phyloP scores from a whole-genome alignment of 352 stramenopile genomes.

The Thraustochytrium sp. region DNA sequence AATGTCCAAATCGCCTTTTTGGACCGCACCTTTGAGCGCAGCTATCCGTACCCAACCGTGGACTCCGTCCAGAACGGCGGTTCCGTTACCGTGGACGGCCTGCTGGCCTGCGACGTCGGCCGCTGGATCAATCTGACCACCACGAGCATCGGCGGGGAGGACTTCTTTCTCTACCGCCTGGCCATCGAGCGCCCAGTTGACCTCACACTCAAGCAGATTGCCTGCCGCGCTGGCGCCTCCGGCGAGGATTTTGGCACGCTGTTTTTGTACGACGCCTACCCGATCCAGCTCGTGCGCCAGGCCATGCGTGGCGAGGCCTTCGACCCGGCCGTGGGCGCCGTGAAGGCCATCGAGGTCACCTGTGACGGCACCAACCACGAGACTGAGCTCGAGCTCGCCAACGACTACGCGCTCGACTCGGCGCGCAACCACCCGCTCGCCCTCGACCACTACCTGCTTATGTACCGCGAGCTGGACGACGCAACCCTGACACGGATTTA shows the following conservation, averaged over 20 bases:
- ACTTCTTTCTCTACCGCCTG: not conserved
- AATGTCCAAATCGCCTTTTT: not conserved
- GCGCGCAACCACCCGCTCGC: not conserved
- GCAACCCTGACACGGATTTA: not conserved
- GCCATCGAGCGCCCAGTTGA: not conserved
- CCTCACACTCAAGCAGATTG: not conserved
- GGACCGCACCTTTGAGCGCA: not conserved
- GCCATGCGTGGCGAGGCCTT: not conserved
- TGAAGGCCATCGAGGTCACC: not conserved
- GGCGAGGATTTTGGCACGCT: not conserved
- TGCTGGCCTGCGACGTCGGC: not conserved
- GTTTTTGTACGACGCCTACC: not conserved
- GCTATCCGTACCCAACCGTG: not conserved
- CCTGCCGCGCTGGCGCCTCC: not conserved
- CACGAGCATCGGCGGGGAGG: not conserved
- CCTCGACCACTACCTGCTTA: not conserved
- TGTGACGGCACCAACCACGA: not conserved
- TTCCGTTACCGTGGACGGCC: not conserved
- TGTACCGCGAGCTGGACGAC: not conserved
- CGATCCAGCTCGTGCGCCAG: not conserved
- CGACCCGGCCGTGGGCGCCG: not conserved
- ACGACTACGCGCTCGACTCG: not conserved
- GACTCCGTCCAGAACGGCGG: not conserved
- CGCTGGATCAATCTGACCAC: not conserved
- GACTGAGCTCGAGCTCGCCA: not conserved